Evolutionary conservation across 2,329 filamentous ascomycete genomes (phyloP), one percentile per base, ranked within the genome.

Genomic region (Geosmithia flava): DNA sequence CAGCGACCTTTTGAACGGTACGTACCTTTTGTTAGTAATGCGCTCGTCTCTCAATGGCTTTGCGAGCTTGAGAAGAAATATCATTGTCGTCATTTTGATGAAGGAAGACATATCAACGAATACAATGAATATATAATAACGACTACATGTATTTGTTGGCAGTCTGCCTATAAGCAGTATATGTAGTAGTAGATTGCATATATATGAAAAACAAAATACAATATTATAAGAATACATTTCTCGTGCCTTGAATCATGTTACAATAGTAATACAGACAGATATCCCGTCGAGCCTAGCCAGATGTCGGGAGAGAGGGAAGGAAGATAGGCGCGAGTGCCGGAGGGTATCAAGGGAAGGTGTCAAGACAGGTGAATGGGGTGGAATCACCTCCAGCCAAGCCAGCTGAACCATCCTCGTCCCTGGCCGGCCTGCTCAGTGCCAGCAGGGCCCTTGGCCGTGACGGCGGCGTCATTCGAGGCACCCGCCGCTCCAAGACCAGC

Each of bases 401-500:
- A 48, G 20, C 44, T 46, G 20, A 46, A 46, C 47, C 43, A 46
- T 16, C 29, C 33, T 20, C 19, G 15, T 19, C 13, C 23, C 37
- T 48, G 20, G 7, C 43, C 37, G 10, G 23, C 23, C 23, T 27
- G 23, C 4, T 27, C 23, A 27, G 23, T 8, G 23, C 23, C 23
- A 27, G 8, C 23, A 27, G 23, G 23, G 8, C 41, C 41, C 10
- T n/a, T 40, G 30, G 27, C 30, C 37, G 30, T 23, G 20, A 23
- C 42, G 19, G 27, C 27, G 7, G 33, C 33, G 11, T 37, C 33
- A 11, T 37, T 16, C 11, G 10, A 3, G 33, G 16, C 44, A 5
- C 27, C 44, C 15, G 23, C 17, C 15, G 20, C 42, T 20, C 19
- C 58, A 40, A 76, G 54, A 1, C 72, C 72, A 37, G 66, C 68